These are phyloP conservation scores for Pseudonitzschia pungens DNA, from an alignment of 108 stramenopile species.

Conservation along the genomic window DNA sequence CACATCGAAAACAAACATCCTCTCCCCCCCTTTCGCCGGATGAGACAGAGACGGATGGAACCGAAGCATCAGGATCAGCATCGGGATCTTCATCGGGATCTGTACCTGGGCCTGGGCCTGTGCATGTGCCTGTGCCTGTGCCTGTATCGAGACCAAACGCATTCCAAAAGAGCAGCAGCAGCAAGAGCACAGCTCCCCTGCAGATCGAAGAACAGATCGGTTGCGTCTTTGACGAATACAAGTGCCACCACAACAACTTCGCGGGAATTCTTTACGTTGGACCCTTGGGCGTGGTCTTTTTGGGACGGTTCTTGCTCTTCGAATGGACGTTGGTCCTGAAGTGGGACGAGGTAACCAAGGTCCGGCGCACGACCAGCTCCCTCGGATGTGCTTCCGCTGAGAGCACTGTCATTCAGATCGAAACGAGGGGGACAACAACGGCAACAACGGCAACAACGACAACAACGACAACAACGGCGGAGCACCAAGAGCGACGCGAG, in stretches of 20 bases:
- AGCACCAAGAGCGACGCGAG: slow-evolving; percentile 3
- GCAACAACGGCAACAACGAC: too few relatives aligned
- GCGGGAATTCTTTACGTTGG: slow-evolving; percentile 47
- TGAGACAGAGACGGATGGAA: too few relatives aligned
- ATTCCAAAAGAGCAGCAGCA: too few relatives aligned
- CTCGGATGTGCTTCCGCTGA: slow-evolving; percentile 4
- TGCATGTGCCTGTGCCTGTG: too few relatives aligned
- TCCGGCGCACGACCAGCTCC: slow-evolving; percentile 18
- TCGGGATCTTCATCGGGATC: too few relatives aligned
- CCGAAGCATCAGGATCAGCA: too few relatives aligned
- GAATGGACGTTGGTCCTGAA: slow-evolving; percentile 33
- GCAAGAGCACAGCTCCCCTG: too few relatives aligned
- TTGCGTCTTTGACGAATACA: slow-evolving; percentile 14
- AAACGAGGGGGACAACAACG: background rate
- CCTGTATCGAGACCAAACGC: too few relatives aligned
- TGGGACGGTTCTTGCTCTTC: slow-evolving; percentile 49
- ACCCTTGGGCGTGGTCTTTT: slow-evolving; percentile 37
- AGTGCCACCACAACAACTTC: slow-evolving; percentile 42
- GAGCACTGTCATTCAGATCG: background rate
- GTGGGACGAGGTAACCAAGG: slow-evolving; percentile 42
- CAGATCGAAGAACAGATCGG: slow-evolving; percentile 5
- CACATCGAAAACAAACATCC: too few relatives aligned
- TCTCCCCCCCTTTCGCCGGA: too few relatives aligned
- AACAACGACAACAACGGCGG: too few relatives aligned
- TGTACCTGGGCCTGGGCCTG: too few relatives aligned